Evolutionary conservation across 495 filamentous ascomycete species (phyloP), one percentile per base, ranked within the genome.

Genomic region (Penicillium soppii): DNA sequence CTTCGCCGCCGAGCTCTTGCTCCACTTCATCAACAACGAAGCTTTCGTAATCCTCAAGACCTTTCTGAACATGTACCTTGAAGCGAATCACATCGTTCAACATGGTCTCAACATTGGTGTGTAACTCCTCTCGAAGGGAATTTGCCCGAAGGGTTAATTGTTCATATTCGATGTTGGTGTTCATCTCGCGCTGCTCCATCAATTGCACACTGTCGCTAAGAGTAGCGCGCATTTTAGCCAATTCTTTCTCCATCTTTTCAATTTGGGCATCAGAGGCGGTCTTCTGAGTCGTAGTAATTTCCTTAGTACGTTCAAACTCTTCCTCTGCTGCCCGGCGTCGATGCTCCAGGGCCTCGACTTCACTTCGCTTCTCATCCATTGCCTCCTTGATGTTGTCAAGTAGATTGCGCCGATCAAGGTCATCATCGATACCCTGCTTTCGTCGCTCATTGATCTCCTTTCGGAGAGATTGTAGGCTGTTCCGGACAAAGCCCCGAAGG

Each of bases 11-110:
- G 17, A 89, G 70, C 73, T 96, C 90, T 67, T 86, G 83, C 73
- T 92, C 87, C 30, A 95, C 85, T 75, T 97, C 92, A 57, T 92
- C 88, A 16, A 88, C 87, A 3, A 94, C 89, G 63, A 96, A 95
- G 42, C 81, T 85, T 68, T 97, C 92, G 66, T 95, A 96, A 61
- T 91, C 89, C 67, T 96, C 91, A 29, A 98, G 73, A 46, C 82
- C 85, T 69, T 89, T 89, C 68, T 97, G 94, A 38, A 98, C 79
- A 64, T 97, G 94, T 48, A 97, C 85, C 74, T 98, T 98, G 84
- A 98, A 98, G 57, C 91, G 91, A 75, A 97, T 95, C 64, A 97
- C 86, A 61, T 97, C 92, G 71, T 96, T 95, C 56, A 98, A 72
- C 83, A 97, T 92, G 54, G 86, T 88, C 74, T 96, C 95, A 51